phyloP scores from a whole-genome alignment of 306 rosid genomes.

The Glycine soja region DNA sequence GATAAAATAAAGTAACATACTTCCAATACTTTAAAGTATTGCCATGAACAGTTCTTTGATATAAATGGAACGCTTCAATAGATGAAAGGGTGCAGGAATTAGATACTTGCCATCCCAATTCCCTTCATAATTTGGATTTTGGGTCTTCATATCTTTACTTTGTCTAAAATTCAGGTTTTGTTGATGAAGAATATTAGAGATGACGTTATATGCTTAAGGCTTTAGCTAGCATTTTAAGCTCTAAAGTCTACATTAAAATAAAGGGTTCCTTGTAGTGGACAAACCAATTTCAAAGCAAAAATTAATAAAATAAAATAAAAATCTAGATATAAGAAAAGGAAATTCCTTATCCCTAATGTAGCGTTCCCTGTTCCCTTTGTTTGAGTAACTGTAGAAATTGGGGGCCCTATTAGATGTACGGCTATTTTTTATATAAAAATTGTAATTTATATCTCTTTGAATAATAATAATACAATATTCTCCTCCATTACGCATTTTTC shows the following conservation, averaged over 20 bases:
- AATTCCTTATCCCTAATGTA: slow-evolving; percentile 27
- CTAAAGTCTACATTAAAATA: slow-evolving; percentile 18
- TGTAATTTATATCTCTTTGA: not conserved
- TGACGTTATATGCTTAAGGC: slow-evolving; percentile 37
- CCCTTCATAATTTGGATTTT: slow-evolving; percentile 30
- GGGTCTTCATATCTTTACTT: not conserved
- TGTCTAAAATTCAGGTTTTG: slow-evolving; percentile 37
- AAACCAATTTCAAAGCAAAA: slow-evolving; percentile 4
- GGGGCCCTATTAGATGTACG: not conserved
- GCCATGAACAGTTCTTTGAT: slow-evolving; percentile 19
- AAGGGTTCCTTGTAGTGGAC: slow-evolving; percentile 39
- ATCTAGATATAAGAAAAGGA: slow-evolving; percentile 12
- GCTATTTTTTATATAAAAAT: not conserved
- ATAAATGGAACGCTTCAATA: slow-evolving; percentile 29
- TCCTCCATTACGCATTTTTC: not conserved
- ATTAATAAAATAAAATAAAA: not conserved
- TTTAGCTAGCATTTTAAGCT: slow-evolving; percentile 17
- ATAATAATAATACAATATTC: slow-evolving; percentile 17
- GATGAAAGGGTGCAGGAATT: slow-evolving; percentile 42
- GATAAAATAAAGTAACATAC: slow-evolving; percentile 30
- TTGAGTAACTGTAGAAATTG: slow-evolving; percentile 12
- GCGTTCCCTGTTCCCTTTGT: not conserved
- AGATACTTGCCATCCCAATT: slow-evolving; percentile 42
- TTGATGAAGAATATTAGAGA: slow-evolving; percentile 44
- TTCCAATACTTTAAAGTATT: slow-evolving; percentile 6